phyloP scores from a whole-genome alignment of 257 asterid genomes.

The Plantago ovata region DNA sequence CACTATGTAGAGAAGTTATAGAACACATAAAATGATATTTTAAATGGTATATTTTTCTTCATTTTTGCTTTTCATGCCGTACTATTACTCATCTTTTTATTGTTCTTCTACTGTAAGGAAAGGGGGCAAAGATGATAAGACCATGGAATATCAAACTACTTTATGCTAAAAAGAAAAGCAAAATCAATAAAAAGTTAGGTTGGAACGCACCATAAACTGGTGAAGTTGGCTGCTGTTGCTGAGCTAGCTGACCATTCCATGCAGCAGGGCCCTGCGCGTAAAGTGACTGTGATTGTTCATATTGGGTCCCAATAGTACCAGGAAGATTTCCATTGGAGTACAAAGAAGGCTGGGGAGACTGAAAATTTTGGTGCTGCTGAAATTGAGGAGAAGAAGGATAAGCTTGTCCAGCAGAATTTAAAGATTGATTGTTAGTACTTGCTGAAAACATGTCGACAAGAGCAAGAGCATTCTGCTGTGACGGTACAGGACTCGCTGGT shows the following conservation, averaged over 20 bases:
- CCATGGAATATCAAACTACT: neutral
- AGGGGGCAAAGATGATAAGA: neutral
- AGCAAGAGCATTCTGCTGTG: constrained; percentile 86
- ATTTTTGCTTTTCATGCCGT: neutral
- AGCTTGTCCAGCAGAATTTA: constrained; percentile 47
- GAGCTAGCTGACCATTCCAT: constrained; percentile 62
- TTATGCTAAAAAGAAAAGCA: neutral
- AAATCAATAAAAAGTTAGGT: constrained; percentile 7
- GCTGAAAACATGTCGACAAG: constrained; percentile 84
- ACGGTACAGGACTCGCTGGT: constrained; percentile 55
- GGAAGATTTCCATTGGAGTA: constrained; percentile 58
- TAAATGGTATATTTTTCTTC: neutral
- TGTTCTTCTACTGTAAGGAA: neutral
- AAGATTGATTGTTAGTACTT: constrained; percentile 35
- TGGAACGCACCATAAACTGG: constrained; percentile 60
- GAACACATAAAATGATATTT: neutral
- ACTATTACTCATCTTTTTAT: too few species aligned
- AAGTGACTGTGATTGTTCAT: constrained; percentile 51
- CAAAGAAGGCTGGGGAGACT: constrained; percentile 37
- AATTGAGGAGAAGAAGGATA: constrained; percentile 56
- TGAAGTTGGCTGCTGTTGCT: constrained; percentile 71
- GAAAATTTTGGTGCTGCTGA: constrained; percentile 55
- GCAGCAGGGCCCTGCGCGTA: constrained; percentile 51
- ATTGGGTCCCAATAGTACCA: constrained; percentile 41
- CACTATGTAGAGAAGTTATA: neutral